Base-by-base conservation (phyloP, 2,329 filamentous ascomycete species). In the Ilyonectria robusta region DNA sequence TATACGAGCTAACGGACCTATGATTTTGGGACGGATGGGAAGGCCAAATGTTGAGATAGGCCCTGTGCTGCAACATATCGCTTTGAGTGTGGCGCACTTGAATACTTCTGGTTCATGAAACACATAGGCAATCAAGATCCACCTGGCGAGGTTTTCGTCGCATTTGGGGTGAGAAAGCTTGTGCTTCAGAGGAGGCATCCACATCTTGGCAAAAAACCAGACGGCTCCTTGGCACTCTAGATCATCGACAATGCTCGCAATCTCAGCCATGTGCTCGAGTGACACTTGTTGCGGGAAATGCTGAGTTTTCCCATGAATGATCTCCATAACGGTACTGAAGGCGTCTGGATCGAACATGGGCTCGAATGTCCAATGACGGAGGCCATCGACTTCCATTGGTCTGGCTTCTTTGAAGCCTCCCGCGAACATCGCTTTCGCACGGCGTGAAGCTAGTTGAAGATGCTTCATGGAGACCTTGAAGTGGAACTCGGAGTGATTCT, bases 171-270 rank as follows among this genome's bases (percentile, higher is more conserved):
- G 6, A 46, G 58, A 19, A 47, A 15, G 26, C 15, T 35, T 26
- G 21, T 19, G 29, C 15, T 37, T 53, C 31, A 71, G 19, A 11
- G 66, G 51, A 26, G n/a, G 5, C 6, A 69, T 11, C 71, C 70
- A 73, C 3, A n/a, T 6, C 3, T 61, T 59, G 6, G 55, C 64
- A 50, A 71, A 56, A 29, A 64, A 66, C 33, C 47, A 59, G 2
- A 70, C 33, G 2, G 71, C 62, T 11, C 66, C 35, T n/a, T 65
- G 63, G 42, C 71, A 73, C 42, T 66, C 53, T 55, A 73, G 51
- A 26, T 73, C 69, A 31, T 73, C 69, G 2, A 68, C 69, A 11
- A 72, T 29, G 8, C 55, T 56, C 1, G 71, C 51, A 15, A 73
- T 63, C 9, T 31, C 48, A 5, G 70, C 67, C 10, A 73, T 21